phyloP scores from a whole-genome alignment of 495 filamentous ascomycete genomes.

The Talaromyces trachyspermus region DNA sequence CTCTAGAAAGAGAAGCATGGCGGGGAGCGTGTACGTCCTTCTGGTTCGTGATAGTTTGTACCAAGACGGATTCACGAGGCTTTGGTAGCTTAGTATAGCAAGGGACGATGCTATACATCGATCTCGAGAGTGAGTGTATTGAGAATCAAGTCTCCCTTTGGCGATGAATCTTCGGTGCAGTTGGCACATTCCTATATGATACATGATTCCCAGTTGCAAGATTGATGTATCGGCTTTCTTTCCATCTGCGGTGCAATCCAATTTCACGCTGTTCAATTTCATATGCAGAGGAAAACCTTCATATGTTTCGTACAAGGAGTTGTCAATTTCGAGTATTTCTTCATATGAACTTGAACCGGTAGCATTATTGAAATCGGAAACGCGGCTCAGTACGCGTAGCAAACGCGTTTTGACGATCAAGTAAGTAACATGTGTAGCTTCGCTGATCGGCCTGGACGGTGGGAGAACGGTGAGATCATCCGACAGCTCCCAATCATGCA shows the following conservation, averaged over 20 bases:
- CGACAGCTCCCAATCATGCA: slow-evolving; percentile 75
- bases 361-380: slow-evolving; percentile 44
- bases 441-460: slow-evolving; percentile 60
- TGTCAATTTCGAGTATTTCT: slow-evolving; percentile 74
- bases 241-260: not conserved
- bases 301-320: slow-evolving; percentile 10
- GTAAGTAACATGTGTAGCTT: slow-evolving; percentile 80
- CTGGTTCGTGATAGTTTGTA: slow-evolving; percentile 2
- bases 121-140: not conserved
- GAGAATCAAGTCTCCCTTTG: slow-evolving; percentile 3
- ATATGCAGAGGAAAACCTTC: not conserved
- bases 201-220: slow-evolving; percentile 1
- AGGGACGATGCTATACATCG: slow-evolving; percentile 4
- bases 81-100: not conserved
- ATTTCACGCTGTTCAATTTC: not conserved
- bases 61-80: not conserved
- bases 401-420: slow-evolving; percentile 75
- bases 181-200: slow-evolving; percentile 7
- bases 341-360: slow-evolving; percentile 54
- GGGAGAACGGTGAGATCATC: slow-evolving; percentile 71
- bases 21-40: not conserved
- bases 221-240: not conserved
- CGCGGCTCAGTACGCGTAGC: slow-evolving; percentile 51
- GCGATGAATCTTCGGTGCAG: slow-evolving; percentile 5
- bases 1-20: slow-evolving; percentile 6